These are phyloP conservation scores for Tilletia walkeri DNA, from an alignment of 1,284 basidiomycete species.

Conservation along the genomic window DNA sequence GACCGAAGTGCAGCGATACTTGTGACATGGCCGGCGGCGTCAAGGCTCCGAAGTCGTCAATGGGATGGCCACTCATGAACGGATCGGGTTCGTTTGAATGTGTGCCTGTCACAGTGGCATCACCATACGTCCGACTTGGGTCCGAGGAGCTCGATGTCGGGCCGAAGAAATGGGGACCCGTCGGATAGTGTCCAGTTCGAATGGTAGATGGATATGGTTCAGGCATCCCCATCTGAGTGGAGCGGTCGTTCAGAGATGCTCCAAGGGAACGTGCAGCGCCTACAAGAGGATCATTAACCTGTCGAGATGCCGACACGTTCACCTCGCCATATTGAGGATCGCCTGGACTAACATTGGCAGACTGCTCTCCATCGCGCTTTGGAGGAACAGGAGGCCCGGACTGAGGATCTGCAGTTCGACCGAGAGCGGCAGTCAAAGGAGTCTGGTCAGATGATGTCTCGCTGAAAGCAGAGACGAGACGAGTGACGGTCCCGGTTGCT, in stretches of 20 bases:
- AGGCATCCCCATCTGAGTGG: slow-evolving; percentile 18
- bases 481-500: slow-evolving; percentile 2
- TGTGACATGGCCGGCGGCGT: slow-evolving; percentile 37
- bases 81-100: background rate
- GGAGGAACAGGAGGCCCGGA: slow-evolving; percentile 6
- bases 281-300: background rate
- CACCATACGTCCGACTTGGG: slow-evolving; percentile 22
- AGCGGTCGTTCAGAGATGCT: slow-evolving; percentile 16
- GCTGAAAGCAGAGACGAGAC: slow-evolving; percentile 15
- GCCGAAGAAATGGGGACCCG: background rate
- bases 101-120: background rate
- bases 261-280: background rate
- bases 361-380: slow-evolving; percentile 11
- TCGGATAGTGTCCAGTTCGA: background rate
- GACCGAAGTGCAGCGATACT: slow-evolving; percentile 30
- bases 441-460: slow-evolving; percentile 8
- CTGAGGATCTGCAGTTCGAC: background rate
- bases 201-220: background rate
- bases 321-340: slow-evolving; percentile 18
- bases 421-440: background rate
- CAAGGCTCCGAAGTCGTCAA: slow-evolving; percentile 40
- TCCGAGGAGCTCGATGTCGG: slow-evolving; percentile 32
- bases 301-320: background rate
- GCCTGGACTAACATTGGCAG: background rate
- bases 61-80: background rate